Conservation (phyloP, 2,329 filamentous ascomycete species). For the Thelonectria blattea region DNA sequence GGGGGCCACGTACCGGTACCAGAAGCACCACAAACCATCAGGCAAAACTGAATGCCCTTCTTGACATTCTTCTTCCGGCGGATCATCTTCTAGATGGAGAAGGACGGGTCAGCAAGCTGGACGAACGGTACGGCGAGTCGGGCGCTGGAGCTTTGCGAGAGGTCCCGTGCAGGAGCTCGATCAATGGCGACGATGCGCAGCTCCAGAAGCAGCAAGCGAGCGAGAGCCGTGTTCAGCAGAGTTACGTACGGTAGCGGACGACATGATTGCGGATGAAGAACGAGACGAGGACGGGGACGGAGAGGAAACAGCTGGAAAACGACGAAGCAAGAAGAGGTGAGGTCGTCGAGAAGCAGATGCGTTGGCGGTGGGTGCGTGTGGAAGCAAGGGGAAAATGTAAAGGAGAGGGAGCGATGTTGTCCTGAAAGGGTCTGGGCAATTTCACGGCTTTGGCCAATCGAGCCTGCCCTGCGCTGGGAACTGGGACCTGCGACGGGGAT, state of each 20-base stretch:
- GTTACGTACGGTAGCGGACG: conserved; percentile 43
- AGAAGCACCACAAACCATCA: conserved; percentile 99
- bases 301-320: conserved; percentile 24
- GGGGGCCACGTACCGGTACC: conserved; percentile 78
- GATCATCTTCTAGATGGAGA: conserved; percentile 78
- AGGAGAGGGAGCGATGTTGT: conserved; percentile 40
- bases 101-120: conserved; percentile 38
- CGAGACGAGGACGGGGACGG: conserved; percentile 22
- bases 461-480: conserved; percentile 33
- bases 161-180: conserved; percentile 34
- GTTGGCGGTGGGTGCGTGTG: conserved; percentile 39
- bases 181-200: conserved; percentile 22
- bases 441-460: conserved; percentile 42
- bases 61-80: conserved; percentile 99
- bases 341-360: conserved; percentile 29
- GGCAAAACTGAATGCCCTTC: conserved; percentile 99
- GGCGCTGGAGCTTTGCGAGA: conserved; percentile 28
- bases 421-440: conserved; percentile 41
- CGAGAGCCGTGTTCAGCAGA: conserved; percentile 4
- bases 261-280: conserved; percentile 37
- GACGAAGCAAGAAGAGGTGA: conserved; percentile 28
- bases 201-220: conserved; percentile 13
- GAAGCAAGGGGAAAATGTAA: conserved; percentile 43
- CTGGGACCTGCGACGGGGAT: conserved; percentile 25
- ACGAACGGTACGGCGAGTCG: conserved; percentile 19